phyloP scores from a whole-genome alignment of 768 basidiomycete genomes.

The Erythrobasidium yunnanense region DNA sequence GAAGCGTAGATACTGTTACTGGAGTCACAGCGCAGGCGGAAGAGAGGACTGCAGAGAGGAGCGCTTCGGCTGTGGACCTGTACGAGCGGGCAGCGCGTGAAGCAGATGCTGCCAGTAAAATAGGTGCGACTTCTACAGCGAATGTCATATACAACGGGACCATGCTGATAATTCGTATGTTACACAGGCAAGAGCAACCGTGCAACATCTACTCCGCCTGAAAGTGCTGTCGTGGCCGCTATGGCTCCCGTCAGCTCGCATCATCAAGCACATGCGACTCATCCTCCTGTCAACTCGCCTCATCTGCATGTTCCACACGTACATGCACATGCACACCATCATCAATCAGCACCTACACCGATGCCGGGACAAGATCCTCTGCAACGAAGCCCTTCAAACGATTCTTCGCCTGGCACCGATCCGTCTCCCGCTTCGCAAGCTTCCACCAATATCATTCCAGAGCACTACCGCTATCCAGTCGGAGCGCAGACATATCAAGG shows the following conservation, averaged over 20 bases:
- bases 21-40: not conserved
- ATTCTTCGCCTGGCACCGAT: not conserved
- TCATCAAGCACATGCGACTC: not conserved
- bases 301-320: constrained; percentile 10
- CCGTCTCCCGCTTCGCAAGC: constrained; percentile 7
- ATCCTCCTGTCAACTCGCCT: not conserved
- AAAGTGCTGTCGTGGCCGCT: not conserved
- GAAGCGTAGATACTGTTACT: not conserved
- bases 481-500: not conserved
- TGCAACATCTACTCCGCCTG: constrained; percentile 14
- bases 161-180: not conserved
- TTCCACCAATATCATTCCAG: constrained; percentile 12
- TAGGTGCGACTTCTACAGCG: constrained; percentile 2
- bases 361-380: too few relatives aligned
- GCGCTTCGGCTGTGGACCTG: constrained; percentile 9
- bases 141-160: not conserved
- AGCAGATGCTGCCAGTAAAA: not conserved
- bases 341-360: too few relatives aligned
- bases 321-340: not conserved
- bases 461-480: constrained; percentile 1
- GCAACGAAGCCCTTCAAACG: not conserved
- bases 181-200: not conserved
- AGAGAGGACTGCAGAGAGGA: constrained; percentile 1
- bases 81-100: not conserved
- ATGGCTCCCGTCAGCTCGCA: not conserved